Conservation (phyloP, 164 flowering plant species). For the Pachysandra terminalis region DNA sequence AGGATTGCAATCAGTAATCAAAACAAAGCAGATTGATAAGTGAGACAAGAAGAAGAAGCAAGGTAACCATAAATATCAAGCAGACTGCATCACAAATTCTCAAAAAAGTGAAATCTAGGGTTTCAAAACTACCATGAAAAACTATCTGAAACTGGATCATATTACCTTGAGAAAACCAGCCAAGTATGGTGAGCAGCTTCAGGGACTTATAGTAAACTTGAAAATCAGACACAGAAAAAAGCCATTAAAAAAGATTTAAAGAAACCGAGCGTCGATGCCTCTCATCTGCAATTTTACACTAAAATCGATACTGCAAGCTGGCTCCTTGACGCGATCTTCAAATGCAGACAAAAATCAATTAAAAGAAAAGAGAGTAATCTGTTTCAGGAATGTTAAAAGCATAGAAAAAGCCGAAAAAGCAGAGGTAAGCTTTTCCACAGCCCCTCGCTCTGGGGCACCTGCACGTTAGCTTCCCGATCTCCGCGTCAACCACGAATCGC, state of each 20-base stretch:
- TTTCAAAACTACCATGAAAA: not conserved
- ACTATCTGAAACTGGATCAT: not conserved
- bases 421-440: not conserved
- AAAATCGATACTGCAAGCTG: conserved; percentile 8
- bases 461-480: not conserved
- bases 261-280: not conserved
- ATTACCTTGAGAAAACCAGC: not conserved
- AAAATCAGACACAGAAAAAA: not conserved
- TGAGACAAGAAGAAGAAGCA: not conserved
- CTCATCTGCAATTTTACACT: not conserved
- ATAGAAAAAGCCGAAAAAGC: not conserved
- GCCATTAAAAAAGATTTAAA: not conserved
- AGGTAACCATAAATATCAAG: not conserved
- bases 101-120: not conserved
- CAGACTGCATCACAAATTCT: too few species aligned
- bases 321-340: conserved; percentile 15
- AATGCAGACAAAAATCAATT: conserved; percentile 2
- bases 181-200: not conserved
- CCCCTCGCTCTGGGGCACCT: conserved; percentile 9
- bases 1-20: not conserved
- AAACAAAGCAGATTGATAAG: not conserved
- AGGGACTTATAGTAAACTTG: not conserved
- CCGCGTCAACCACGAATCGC: not conserved
- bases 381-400: not conserved
- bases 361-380: not conserved